A percentile compares a stretch with the other conserved stretches of the same genome.
Evolutionary conservation across 2,329 filamentous ascomycete genomes (phyloP).

Genomic region (Paracoccidioides lutzii): DNA sequence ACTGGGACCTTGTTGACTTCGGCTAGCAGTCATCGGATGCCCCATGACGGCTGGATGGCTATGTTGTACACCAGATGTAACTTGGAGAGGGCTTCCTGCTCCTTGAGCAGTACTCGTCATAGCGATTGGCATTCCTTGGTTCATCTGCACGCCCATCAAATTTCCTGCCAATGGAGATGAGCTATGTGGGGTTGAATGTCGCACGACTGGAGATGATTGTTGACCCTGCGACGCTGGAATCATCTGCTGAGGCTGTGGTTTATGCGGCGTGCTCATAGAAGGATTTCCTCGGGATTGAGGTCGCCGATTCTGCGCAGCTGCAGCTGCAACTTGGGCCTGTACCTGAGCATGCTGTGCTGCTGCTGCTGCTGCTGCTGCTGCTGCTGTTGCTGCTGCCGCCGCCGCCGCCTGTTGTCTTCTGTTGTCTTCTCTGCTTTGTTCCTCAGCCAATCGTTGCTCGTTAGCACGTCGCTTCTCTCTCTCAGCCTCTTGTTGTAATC

Average conservation of each 20-base stretch:
- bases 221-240: slow-evolving; percentile 27
- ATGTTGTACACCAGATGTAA: slow-evolving; percentile 35
- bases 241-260: slow-evolving; percentile 23
- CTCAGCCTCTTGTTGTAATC: slow-evolving; percentile 37
- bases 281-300: slow-evolving; percentile 34
- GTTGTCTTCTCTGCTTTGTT: slow-evolving; percentile 28
- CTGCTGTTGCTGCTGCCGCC: slow-evolving; percentile 34
- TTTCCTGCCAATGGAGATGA: slow-evolving; percentile 34
- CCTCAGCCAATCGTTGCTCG: slow-evolving; percentile 33
- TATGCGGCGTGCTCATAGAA: slow-evolving; percentile 15
- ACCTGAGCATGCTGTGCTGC: slow-evolving; percentile 33
- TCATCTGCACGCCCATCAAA: slow-evolving; percentile 26
- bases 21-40: slow-evolving; percentile 33
- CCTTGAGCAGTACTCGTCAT: slow-evolving; percentile 33
- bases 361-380: slow-evolving; percentile 36
- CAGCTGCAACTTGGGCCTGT: slow-evolving; percentile 28
- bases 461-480: slow-evolving; percentile 35
- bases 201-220: slow-evolving; percentile 35
- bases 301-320: slow-evolving; percentile 39
- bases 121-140: slow-evolving; percentile 30
- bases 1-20: slow-evolving; percentile 35
- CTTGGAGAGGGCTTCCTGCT: slow-evolving; percentile 34
- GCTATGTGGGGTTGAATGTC: slow-evolving; percentile 35
- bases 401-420: slow-evolving; percentile 29
- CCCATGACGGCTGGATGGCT: slow-evolving; percentile 34